A percentile compares a stretch with the other conserved stretches of the same genome.
These are phyloP conservation scores for Curvularia hawaiiensis DNA, from an alignment of 2,329 filamentous ascomycete species.

Conservation along the genomic window DNA sequence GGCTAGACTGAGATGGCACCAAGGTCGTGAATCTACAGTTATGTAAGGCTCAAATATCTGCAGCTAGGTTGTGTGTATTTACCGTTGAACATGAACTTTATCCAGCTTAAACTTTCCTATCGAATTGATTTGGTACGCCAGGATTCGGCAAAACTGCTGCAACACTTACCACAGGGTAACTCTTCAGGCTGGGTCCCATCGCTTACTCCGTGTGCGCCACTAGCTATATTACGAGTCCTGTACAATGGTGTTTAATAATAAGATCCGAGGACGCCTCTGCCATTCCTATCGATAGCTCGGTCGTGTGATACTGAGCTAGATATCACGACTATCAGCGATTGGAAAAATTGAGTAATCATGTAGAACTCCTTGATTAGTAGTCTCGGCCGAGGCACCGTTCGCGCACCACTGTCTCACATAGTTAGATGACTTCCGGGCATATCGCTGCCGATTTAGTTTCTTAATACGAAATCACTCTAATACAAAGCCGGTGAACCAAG, in stretches of 20 bases:
- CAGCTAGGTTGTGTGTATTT: no score
- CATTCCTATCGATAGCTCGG: background rate
- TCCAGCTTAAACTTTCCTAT: no score
- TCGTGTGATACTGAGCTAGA: background rate
- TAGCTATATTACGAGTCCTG: background rate
- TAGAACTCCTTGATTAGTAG: background rate
- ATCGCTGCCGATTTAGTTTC: background rate
- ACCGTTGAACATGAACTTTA: no score
- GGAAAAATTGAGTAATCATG: background rate
- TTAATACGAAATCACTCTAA: background rate
- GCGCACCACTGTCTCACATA: background rate
- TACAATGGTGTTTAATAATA: background rate
- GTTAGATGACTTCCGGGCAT: background rate
- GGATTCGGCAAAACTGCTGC: no score
- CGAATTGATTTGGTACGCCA: no score
- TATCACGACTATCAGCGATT: background rate
- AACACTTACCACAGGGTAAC: no score
- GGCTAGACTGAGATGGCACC: no score
- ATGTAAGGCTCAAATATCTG: no score
- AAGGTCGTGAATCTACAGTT: no score
- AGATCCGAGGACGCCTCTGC: background rate
- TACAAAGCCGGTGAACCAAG: no score
- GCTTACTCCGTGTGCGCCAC: background rate
- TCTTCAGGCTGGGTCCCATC: no score
- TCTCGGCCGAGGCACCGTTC: background rate